A percentile compares a stretch with the other conserved stretches of the same genome.
Conservation (phyloP, 2,329 filamentous ascomycete species). For the Sordariomycetes sp. region DNA sequence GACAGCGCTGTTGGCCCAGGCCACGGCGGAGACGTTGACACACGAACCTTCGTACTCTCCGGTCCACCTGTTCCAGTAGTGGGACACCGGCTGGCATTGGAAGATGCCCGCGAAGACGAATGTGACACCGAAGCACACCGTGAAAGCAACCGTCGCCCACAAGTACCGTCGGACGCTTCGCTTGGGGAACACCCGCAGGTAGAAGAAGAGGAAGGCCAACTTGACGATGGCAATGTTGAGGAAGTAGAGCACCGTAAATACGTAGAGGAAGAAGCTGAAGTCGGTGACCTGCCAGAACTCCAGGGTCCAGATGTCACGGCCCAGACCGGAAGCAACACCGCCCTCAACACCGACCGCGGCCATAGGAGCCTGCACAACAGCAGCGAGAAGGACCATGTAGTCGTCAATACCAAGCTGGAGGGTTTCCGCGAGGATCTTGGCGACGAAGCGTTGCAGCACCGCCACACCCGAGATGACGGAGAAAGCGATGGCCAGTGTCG, state of each 20-base stretch:
- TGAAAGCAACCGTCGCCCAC: constrained; percentile 29
- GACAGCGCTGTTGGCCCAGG: constrained; percentile 41
- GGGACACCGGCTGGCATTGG: constrained; percentile 40
- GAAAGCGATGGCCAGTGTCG: constrained; percentile 21
- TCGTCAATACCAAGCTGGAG: constrained; percentile 9
- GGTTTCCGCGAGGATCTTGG: constrained; percentile 15
- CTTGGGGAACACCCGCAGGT: constrained; percentile 42
- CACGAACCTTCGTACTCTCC: constrained; percentile 35
- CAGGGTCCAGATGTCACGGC: constrained; percentile 43
- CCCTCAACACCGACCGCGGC: constrained; percentile 20
- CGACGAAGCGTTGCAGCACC: constrained; percentile 29
- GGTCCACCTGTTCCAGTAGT: constrained; percentile 46
- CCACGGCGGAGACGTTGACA: constrained; percentile 36
- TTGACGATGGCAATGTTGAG: constrained; percentile 35
- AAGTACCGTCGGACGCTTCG: constrained; percentile 26
- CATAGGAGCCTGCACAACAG: constrained; percentile 9
- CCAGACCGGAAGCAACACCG: constrained; percentile 30
- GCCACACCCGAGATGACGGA: constrained; percentile 27
- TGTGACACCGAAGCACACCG: constrained; percentile 24
- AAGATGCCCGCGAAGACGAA: constrained; percentile 37
- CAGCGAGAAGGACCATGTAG: constrained; percentile 8
- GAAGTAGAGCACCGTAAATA: constrained; percentile 36
- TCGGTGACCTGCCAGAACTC: constrained; percentile 27
- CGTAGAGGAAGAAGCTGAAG: constrained; percentile 33
- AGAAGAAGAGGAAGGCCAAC: constrained; percentile 44